These are phyloP conservation scores for Lactarius evosmus DNA, from an alignment of 768 basidiomycete species.

Conservation along the genomic window DNA sequence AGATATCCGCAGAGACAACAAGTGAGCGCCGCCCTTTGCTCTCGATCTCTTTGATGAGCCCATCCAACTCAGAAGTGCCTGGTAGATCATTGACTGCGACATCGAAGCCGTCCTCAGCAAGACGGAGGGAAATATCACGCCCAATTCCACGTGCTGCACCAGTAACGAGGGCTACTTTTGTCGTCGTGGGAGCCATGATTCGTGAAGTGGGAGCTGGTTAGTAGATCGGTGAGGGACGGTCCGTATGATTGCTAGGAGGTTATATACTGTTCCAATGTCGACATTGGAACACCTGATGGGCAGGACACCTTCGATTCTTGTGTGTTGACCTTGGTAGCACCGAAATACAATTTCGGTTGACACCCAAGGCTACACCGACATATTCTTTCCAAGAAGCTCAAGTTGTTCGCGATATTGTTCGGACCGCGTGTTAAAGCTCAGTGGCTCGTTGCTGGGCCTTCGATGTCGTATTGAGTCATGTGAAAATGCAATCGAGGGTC, in stretches of 20 bases:
- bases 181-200: neutral
- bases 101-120: conserved; percentile 28
- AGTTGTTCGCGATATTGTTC: no score
- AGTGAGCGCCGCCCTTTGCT: conserved; percentile 14
- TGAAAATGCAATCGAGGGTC: no score
- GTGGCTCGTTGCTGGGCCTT: no score
- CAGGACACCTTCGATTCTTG: no score
- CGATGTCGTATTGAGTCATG: no score
- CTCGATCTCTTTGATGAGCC: conserved; percentile 4
- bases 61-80: neutral
- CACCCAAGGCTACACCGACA: no score
- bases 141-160: conserved; percentile 29
- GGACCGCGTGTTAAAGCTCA: no score
- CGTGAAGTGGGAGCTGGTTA: neutral
- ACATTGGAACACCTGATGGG: no score
- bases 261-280: no score
- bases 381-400: no score
- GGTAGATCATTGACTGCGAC: conserved; percentile 27
- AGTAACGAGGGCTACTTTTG: conserved; percentile 27
- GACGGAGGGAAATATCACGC: conserved; percentile 27
- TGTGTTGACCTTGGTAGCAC: no score
- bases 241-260: neutral
- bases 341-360: no score
- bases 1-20: conserved; percentile 14
- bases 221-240: neutral